Evolutionary conservation across 78 protist species (phyloP).

Genomic region (Dictyostelium firmibasis): DNA sequence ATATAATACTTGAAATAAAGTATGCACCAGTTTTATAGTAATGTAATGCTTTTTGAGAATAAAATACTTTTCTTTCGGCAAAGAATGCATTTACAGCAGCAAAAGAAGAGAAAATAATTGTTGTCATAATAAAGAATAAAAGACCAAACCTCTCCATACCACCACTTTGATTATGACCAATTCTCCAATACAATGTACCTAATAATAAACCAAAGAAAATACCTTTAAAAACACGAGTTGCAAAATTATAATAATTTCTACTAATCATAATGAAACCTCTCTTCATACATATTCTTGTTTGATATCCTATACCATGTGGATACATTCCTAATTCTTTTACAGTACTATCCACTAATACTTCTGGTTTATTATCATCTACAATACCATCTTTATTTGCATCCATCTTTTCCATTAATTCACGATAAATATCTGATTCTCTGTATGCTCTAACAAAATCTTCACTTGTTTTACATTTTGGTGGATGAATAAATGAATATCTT

Average conservation of each 20-base stretch:
- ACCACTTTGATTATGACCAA: conserved; percentile 47
- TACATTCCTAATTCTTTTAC: conserved; percentile 12
- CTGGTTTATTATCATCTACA: neutral
- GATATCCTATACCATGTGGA: neutral
- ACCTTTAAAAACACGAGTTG: conserved; percentile 34
- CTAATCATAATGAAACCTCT: conserved; percentile 41
- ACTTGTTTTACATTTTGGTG: conserved; percentile 42
- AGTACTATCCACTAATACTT: neutral
- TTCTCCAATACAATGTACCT: conserved; percentile 22
- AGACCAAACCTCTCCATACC: conserved; percentile 65
- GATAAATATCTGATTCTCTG: conserved; percentile 18
- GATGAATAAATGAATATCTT: conserved; percentile 53
- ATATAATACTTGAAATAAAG: conserved; percentile 19
- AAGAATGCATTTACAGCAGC: conserved; percentile 47
- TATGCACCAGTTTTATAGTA: conserved; percentile 54
- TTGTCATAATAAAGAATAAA: conserved; percentile 62
- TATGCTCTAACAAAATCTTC: conserved; percentile 64
- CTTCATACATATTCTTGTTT: neutral
- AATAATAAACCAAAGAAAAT: conserved; percentile 29
- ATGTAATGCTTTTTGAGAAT: conserved; percentile 23
- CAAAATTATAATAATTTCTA: conserved; percentile 13
- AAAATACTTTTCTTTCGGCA: conserved; percentile 33
- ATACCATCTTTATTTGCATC: conserved; percentile 52
- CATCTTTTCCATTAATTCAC: conserved; percentile 5
- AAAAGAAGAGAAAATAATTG: conserved; percentile 67